Conservation (phyloP, 257 asterid genomes). For the Plantago ovata region DNA sequence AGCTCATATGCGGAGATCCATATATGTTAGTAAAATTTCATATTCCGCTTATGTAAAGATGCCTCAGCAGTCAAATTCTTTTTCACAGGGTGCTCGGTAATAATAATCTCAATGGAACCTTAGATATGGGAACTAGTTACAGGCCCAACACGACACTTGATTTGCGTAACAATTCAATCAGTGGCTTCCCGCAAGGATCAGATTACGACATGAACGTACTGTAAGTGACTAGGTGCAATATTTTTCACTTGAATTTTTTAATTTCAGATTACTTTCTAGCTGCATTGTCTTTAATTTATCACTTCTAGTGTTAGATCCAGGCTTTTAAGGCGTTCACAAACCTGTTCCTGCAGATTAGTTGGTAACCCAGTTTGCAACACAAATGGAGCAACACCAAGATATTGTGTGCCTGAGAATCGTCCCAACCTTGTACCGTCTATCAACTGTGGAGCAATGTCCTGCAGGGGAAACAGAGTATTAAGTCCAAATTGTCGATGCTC, state of each 20-base stretch:
- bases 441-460: conserved; percentile 43
- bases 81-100: conserved; percentile 50
- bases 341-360: conserved; percentile 42
- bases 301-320: background rate
- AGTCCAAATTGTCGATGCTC: conserved; percentile 69
- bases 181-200: conserved; percentile 40
- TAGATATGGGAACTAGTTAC: conserved; percentile 65
- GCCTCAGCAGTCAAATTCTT: conserved; percentile 16
- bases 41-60: background rate
- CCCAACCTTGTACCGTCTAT: conserved; percentile 26
- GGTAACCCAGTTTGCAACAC: conserved; percentile 64
- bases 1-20: conserved; percentile 26
- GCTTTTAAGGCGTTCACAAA: conserved; percentile 6
- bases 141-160: conserved; percentile 55
- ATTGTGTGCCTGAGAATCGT: conserved; percentile 31
- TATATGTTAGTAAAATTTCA: background rate
- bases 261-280: background rate
- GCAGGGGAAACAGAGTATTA: conserved; percentile 39
- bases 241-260: conserved; percentile 7
- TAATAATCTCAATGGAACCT: conserved; percentile 55
- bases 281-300: too few relatives aligned
- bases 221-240: conserved; percentile 44
- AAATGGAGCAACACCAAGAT: conserved; percentile 37
- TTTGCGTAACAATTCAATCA: conserved; percentile 61
- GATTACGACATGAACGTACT: conserved; percentile 38